Evolutionary conservation across 164 flowering plant species (phyloP).

Genomic region (Amborella trichopoda): DNA sequence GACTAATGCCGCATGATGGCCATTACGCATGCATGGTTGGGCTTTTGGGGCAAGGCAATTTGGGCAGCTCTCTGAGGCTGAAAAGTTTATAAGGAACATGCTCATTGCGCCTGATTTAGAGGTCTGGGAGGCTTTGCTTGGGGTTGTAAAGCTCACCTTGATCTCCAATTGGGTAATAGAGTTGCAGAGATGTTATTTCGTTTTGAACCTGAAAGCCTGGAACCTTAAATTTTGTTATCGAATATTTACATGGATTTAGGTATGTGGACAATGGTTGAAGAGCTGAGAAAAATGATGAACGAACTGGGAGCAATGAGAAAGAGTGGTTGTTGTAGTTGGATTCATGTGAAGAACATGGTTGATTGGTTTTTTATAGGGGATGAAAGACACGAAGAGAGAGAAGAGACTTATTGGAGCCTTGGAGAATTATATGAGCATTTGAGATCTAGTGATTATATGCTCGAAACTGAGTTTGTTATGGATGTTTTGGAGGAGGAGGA

Average conservation of each 20-base stretch:
- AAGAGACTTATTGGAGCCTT: conserved; percentile 14
- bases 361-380: conserved; percentile 24
- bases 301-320: conserved; percentile 22
- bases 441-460: conserved; percentile 20
- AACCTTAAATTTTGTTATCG: conserved; percentile 23
- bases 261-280: conserved; percentile 27
- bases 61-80: too few relatives aligned
- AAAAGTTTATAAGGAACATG: conserved; percentile 24
- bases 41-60: too few relatives aligned
- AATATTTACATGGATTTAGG: conserved; percentile 30
- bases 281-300: conserved; percentile 23
- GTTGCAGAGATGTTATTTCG: conserved; percentile 25
- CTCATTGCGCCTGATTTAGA: conserved; percentile 28
- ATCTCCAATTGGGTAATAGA: conserved; percentile 19
- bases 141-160: conserved; percentile 31
- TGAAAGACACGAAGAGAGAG: conserved; percentile 18
- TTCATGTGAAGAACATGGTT: conserved; percentile 17
- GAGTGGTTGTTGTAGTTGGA: conserved; percentile 33
- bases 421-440: conserved; percentile 13
- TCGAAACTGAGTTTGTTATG: conserved; percentile 25
- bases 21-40: too few relatives aligned
- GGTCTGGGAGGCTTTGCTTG: conserved; percentile 33
- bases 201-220: conserved; percentile 20
- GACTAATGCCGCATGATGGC: conserved; percentile 17
- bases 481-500: conserved; percentile 32